A percentile compares a stretch with the other conserved stretches of the same genome.
These are phyloP conservation scores for Shiraia sp. DNA, from an alignment of 2,329 filamentous ascomycete genomes.

Conservation along the genomic window DNA sequence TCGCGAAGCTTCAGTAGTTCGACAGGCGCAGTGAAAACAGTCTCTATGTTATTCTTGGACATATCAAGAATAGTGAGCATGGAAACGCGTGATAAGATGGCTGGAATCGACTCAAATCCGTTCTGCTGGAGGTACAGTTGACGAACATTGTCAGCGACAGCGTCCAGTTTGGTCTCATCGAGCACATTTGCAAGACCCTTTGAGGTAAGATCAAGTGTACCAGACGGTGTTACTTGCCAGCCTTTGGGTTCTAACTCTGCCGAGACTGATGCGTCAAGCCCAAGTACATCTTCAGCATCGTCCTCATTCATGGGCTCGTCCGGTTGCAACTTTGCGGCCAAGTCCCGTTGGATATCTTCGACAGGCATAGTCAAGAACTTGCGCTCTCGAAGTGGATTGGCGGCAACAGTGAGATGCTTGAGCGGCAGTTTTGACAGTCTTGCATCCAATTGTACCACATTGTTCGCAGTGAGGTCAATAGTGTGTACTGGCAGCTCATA, in stretches of 20 bases:
- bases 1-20: conserved; percentile 75
- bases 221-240: conserved; percentile 41
- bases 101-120: conserved; percentile 69
- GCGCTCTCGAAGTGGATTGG: conserved; percentile 89
- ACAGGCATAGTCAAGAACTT: conserved; percentile 81
- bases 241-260: conserved; percentile 8
- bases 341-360: conserved; percentile 76
- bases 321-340: conserved; percentile 69
- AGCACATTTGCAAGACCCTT: conserved; percentile 44
- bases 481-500: conserved; percentile 68
- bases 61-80: conserved; percentile 74
- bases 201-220: conserved; percentile 49
- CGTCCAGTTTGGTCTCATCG: conserved; percentile 42
- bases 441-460: conserved; percentile 74
- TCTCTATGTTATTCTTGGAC: conserved; percentile 73
- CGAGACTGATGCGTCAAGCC: not conserved
- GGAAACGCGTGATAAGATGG: conserved; percentile 69
- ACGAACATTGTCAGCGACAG: conserved; percentile 54
- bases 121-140: conserved; percentile 77
- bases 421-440: conserved; percentile 80
- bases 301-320: conserved; percentile 8
- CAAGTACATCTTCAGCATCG: conserved; percentile 8
- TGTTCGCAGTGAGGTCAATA: conserved; percentile 84
- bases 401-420: conserved; percentile 73
- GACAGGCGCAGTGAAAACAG: conserved; percentile 51